These are phyloP conservation scores for Saturnispora hagleri DNA, from an alignment of 805 yeast species.

Conservation along the genomic window DNA sequence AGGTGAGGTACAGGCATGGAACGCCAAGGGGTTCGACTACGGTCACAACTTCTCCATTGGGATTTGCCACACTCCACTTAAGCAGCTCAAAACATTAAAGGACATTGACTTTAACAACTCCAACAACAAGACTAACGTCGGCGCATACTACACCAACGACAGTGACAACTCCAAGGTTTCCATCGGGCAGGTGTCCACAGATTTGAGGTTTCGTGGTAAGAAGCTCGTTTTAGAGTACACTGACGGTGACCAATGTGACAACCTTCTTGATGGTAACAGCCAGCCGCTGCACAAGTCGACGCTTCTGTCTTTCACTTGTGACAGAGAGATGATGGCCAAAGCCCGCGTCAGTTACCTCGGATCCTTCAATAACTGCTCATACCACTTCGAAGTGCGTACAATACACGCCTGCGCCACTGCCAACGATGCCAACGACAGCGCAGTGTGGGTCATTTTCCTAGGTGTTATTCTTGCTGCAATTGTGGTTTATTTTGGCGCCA, in stretches of 20 bases:
- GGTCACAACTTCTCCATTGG: constrained; percentile 67
- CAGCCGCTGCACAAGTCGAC: constrained; percentile 50
- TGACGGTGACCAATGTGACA: constrained; percentile 53
- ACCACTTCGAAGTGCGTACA: constrained; percentile 76
- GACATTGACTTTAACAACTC: constrained; percentile 27
- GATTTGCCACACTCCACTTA: constrained; percentile 53
- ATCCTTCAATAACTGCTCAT: constrained; percentile 65
- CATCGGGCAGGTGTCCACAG: constrained; percentile 52
- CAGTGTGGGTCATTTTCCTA: constrained; percentile 56
- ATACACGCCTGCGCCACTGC: constrained; percentile 82
- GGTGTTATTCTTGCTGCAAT: constrained; percentile 38
- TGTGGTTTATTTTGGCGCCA: constrained; percentile 36
- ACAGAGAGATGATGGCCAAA: constrained; percentile 55
- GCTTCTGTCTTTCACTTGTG: constrained; percentile 66
- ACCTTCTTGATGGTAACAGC: constrained; percentile 34
- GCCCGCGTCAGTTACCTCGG: constrained; percentile 67
- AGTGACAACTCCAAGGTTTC: constrained; percentile 34
- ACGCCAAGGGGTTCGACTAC: constrained; percentile 60
- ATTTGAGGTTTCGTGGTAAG: constrained; percentile 62
- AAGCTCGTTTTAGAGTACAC: constrained; percentile 62
- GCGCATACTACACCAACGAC: constrained; percentile 47
- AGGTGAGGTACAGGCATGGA: constrained; percentile 42
- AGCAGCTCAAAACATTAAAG: constrained; percentile 17
- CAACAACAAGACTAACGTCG: constrained; percentile 36
- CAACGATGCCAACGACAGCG: constrained; percentile 52